Base-by-base conservation (phyloP, 192 early-diverging fungal species). In the Powellomyces hirtus region DNA sequence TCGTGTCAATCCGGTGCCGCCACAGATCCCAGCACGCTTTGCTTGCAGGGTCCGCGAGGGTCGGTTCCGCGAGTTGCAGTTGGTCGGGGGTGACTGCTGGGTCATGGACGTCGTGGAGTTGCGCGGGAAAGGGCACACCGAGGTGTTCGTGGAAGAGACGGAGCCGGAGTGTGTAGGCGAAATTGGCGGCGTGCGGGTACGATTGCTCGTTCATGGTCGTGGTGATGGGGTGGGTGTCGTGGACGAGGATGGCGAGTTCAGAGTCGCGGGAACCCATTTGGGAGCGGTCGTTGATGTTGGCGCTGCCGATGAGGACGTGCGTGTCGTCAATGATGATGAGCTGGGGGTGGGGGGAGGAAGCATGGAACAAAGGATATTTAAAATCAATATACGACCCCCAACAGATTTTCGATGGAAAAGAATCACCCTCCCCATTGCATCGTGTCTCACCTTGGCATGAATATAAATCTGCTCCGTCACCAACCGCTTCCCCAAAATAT, bases 241-340 rank as follows among this genome's bases (percentile, higher is more conserved):
- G 89, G 13, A 95, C 79, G 18, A 93, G 62, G 59, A 92, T 88
- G 40, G 92, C 94, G 49, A 96, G 87, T 76, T 96, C 94, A 11
- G 91, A 92, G 70, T 96, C 92, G 59, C 89, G 89, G 63, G 87
- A 86, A 36, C 94, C 94, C 44, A 86, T 75, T 77, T 92, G 92
- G 0, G 94, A 96, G 4, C 94, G 89, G 77, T 96, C 94, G 71
- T 96, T 96, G 71, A 96, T 84, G 71, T 96, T 96, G 38, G 92
- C 91, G 30, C 90, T 92, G 5, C 94, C 94, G 73, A 89, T 88
- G 26, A 95, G 78, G 40, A 92, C 90, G 44, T 83, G 84, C 13
- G 81, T 83, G 62, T 95, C 94, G 67, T 95, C 94, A 10, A 92
- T 84, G 66, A 95, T 92, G 86, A 95, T 85, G 38, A 92, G 71